Percentiles rank a stretch among this genome's conserved stretches.
phyloP scores from a whole-genome alignment of 306 rosid genomes.

The Lithocarpus polystachyus region DNA sequence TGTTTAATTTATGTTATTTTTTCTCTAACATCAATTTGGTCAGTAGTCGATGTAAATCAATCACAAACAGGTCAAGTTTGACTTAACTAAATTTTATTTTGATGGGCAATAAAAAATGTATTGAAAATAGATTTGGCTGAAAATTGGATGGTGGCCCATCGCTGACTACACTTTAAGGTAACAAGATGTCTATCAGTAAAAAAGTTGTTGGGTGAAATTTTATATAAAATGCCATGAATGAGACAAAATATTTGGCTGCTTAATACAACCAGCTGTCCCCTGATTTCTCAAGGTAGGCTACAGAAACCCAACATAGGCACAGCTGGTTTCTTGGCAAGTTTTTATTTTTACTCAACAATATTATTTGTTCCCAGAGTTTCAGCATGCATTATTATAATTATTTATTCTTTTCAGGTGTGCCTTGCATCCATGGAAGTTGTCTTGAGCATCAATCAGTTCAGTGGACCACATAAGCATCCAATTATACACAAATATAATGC shows the following conservation, averaged over 20 bases:
- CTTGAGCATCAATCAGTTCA: not conserved
- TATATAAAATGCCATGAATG: not conserved
- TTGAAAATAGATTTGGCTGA: not conserved
- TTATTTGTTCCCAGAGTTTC: not conserved
- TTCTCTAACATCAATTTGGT: not conserved
- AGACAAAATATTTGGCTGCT: not conserved
- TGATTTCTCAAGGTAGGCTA: not conserved
- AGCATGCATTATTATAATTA: not conserved
- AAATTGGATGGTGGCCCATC: not conserved
- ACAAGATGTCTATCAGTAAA: not conserved
- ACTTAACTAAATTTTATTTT: not conserved
- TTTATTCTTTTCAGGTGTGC: too few relatives aligned
- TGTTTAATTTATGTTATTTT: not conserved
- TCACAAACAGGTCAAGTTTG: not conserved
- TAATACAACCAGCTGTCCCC: not conserved
- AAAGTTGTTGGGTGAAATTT: not conserved
- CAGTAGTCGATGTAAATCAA: not conserved
- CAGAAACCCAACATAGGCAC: not conserved
- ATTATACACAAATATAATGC: not conserved
- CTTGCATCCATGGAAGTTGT: not conserved
- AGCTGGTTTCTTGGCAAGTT: not conserved
- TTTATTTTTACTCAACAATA: not conserved
- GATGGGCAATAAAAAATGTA: not conserved
- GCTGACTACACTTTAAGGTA: not conserved
- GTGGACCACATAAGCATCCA: not conserved